Conservation (phyloP, 805 yeast genomes). For the Teunomyces lycoperdinae region DNA sequence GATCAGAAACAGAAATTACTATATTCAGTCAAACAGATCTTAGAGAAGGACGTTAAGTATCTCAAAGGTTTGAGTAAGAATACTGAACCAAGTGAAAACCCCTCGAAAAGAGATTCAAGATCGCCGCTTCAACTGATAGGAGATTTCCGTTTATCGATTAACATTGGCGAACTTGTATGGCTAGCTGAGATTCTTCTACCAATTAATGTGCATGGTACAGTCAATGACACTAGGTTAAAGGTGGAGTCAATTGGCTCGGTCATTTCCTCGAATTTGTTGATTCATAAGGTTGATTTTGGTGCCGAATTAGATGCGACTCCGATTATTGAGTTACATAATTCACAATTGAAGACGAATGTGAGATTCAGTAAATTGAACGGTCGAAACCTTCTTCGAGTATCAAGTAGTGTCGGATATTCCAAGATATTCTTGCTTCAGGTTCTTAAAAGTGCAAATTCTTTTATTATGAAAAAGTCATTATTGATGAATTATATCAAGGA, state of each 20-base stretch:
- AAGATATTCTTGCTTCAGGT: slow-evolving; percentile 27
- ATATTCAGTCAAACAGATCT: slow-evolving; percentile 7
- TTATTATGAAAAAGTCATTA: slow-evolving; percentile 5
- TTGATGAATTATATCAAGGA: slow-evolving; percentile 9
- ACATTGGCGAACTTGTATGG: slow-evolving; percentile 19
- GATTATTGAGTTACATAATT: slow-evolving; percentile 24
- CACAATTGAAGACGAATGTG: slow-evolving; percentile 19
- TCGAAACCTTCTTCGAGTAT: slow-evolving; percentile 12
- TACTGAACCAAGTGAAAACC: not conserved
- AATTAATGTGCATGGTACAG: slow-evolving; percentile 15
- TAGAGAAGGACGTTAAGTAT: slow-evolving; percentile 14
- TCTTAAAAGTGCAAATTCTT: slow-evolving; percentile 15
- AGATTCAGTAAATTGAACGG: slow-evolving; percentile 11
- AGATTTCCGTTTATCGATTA: slow-evolving; percentile 13
- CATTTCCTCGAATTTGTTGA: slow-evolving; percentile 12
- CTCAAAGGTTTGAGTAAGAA: slow-evolving; percentile 4
- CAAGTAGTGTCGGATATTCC: slow-evolving; percentile 27
- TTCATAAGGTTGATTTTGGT: slow-evolving; percentile 20
- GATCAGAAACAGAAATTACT: slow-evolving; percentile 11
- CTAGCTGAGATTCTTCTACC: slow-evolving; percentile 16
- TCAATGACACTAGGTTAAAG: slow-evolving; percentile 16
- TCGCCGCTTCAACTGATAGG: not conserved
- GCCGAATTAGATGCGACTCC: slow-evolving; percentile 12
- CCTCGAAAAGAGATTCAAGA: not conserved
- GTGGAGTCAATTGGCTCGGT: slow-evolving; percentile 11